phyloP scores from a whole-genome alignment of 202 grass and related monocot species.

The Cymbopogon flexuosus region DNA sequence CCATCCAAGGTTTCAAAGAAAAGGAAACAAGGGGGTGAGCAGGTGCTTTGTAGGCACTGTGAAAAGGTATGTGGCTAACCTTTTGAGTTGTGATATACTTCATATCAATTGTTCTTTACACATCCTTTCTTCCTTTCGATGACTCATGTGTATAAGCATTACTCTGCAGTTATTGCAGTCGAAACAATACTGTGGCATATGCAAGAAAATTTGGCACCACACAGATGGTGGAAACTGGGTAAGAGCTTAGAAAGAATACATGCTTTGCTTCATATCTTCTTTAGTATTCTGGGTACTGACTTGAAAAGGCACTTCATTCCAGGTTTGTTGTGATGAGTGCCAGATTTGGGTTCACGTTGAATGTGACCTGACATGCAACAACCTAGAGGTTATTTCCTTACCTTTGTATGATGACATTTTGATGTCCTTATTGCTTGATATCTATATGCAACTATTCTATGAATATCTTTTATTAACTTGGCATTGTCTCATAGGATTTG shows the following conservation, averaged over 20 bases:
- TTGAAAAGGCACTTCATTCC: slow-evolving; percentile 12
- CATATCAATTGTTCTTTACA: neutral
- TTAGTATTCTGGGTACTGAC: slow-evolving; percentile 10
- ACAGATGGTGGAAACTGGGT: slow-evolving; percentile 95
- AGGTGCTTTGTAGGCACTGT: slow-evolving; percentile 65
- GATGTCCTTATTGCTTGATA: slow-evolving; percentile 4
- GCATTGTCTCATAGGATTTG: slow-evolving; percentile 53
- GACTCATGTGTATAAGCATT: slow-evolving; percentile 26
- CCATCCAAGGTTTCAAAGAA: slow-evolving; percentile 59
- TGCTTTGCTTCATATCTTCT: slow-evolving; percentile 23
- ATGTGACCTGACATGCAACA: slow-evolving; percentile 63
- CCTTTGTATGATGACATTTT: slow-evolving; percentile 29
- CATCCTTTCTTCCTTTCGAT: neutral
- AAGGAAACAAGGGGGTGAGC: slow-evolving; percentile 46
- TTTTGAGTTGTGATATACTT: neutral
- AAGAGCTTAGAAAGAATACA: slow-evolving; percentile 32
- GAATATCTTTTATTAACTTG: neutral
- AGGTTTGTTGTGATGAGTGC: slow-evolving; percentile 91
- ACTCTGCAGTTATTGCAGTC: slow-evolving; percentile 70
- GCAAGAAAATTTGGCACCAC: slow-evolving; percentile 94
- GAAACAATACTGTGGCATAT: slow-evolving; percentile 92
- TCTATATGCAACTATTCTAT: neutral
- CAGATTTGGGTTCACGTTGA: slow-evolving; percentile 95
- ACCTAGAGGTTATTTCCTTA: slow-evolving; percentile 60
- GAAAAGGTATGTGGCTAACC: slow-evolving; percentile 45